A percentile compares a stretch with the other conserved stretches of the same genome.
Conservation (phyloP, 306 rosid species). For the Clitoria ternatea region DNA sequence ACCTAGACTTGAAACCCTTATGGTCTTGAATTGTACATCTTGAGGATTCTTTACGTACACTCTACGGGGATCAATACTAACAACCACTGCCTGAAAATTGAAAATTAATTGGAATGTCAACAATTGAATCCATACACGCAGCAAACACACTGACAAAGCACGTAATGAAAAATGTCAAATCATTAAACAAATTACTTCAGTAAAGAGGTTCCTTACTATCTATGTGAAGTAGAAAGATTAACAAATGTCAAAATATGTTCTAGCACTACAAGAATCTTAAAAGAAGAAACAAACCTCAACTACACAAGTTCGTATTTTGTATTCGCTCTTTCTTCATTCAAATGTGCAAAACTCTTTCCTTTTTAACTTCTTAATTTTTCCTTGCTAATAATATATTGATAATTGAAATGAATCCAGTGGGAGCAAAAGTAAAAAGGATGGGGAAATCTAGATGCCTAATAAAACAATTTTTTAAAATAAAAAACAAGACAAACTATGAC, state of each 20-base stretch:
- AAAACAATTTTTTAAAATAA: neutral
- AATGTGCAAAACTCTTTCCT: neutral
- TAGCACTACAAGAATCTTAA: neutral
- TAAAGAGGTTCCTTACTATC: slow-evolving; percentile 1
- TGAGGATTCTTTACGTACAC: slow-evolving; percentile 62
- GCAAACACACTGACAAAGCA: neutral
- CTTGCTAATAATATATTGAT: neutral
- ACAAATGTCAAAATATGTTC: neutral
- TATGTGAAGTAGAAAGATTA: neutral
- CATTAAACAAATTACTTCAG: neutral
- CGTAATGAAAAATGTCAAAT: neutral
- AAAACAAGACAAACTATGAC: neutral
- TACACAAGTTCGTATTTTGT: neutral
- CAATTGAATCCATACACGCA: neutral
- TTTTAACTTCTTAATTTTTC: neutral
- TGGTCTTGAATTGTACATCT: slow-evolving; percentile 71
- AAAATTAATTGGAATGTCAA: slow-evolving; percentile 7
- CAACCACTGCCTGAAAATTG: slow-evolving; percentile 82
- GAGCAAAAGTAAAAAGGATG: neutral
- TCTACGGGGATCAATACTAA: slow-evolving; percentile 92
- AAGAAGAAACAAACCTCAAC: neutral
- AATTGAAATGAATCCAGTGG: neutral
- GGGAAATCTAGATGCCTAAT: neutral
- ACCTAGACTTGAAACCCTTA: slow-evolving; percentile 63
- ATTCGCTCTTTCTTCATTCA: neutral